Conservation (phyloP, 2,329 filamentous ascomycete species). For the Akanthomyces uredinophilus region DNA sequence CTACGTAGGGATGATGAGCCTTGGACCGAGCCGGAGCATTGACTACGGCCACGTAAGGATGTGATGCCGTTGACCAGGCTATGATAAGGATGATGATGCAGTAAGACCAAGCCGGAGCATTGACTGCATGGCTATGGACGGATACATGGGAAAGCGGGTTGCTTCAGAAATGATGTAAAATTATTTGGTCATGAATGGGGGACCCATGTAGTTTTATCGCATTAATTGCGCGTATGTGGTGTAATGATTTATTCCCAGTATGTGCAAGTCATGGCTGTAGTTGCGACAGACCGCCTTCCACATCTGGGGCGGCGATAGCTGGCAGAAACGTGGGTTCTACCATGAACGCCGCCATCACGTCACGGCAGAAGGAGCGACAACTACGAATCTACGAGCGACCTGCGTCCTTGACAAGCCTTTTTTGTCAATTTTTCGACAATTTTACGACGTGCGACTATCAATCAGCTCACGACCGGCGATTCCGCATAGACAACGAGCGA, state of each 20-base stretch:
- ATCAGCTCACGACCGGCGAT: neutral
- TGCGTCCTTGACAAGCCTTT: too few relatives aligned
- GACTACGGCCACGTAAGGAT: neutral
- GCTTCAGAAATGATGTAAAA: constrained; percentile 9
- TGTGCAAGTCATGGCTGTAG: neutral
- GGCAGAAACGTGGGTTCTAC: neutral
- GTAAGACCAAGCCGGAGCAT: too few relatives aligned
- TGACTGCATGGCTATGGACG: neutral
- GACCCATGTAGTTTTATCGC: neutral
- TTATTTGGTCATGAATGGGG: neutral
- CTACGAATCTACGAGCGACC: neutral
- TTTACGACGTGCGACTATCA: neutral
- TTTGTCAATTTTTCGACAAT: neutral
- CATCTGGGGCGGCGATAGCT: neutral
- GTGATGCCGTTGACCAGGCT: too few relatives aligned
- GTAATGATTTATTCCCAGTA: too few relatives aligned
- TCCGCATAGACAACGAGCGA: neutral
- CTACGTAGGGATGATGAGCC: neutral
- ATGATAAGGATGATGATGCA: too few relatives aligned
- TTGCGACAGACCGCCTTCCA: constrained; percentile 14
- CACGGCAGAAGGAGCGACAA: neutral
- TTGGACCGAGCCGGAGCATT: too few relatives aligned
- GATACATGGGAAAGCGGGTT: neutral
- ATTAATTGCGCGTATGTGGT: neutral
- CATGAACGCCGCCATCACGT: neutral